These are phyloP conservation scores for Geotrichum macrosporum DNA, from an alignment of 1,139 yeast genomes.

Conservation along the genomic window DNA sequence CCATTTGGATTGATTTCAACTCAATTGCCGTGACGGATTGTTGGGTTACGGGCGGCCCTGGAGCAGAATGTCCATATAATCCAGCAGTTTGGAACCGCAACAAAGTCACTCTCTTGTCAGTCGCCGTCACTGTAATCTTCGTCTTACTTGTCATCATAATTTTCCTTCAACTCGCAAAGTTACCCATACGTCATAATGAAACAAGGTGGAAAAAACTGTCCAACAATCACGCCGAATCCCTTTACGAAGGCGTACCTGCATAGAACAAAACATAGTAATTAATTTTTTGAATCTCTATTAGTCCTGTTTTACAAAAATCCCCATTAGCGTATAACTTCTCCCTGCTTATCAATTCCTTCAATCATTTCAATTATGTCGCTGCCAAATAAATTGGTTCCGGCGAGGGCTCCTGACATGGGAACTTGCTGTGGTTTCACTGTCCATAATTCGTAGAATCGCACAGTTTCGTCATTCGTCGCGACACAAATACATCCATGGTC, in stretches of 20 bases:
- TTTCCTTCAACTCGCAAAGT: constrained; percentile 35
- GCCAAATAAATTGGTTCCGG: constrained; percentile 15
- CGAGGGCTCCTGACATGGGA: constrained; percentile 12
- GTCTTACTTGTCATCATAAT: constrained; percentile 44
- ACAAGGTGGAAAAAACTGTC: constrained; percentile 52
- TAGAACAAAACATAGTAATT: too few relatives aligned
- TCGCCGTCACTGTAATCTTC: constrained; percentile 58
- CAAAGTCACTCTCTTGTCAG: constrained; percentile 61
- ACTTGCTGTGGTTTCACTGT: constrained; percentile 21
- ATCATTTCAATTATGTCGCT: constrained; percentile 22
- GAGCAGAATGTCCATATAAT: constrained; percentile 74
- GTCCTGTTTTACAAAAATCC: too few relatives aligned
- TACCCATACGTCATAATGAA: constrained; percentile 54
- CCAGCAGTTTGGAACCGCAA: constrained; percentile 47
- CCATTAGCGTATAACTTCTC: constrained; percentile 19
- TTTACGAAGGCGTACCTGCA: constrained; percentile 64
- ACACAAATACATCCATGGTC: constrained; percentile 55
- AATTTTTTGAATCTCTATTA: too few relatives aligned
- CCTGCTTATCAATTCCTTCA: constrained; percentile 20
- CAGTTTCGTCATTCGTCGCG: constrained; percentile 66
- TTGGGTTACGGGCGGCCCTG: constrained; percentile 83
- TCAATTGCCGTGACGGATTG: constrained; percentile 70
- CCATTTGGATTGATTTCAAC: constrained; percentile 79
- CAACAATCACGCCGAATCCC: constrained; percentile 46
- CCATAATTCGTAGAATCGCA: constrained; percentile 67